Percentiles rank a stretch among this genome's conserved stretches.
Conservation (phyloP, 1,284 basidiomycete species). For the Blastosporella zonata region DNA sequence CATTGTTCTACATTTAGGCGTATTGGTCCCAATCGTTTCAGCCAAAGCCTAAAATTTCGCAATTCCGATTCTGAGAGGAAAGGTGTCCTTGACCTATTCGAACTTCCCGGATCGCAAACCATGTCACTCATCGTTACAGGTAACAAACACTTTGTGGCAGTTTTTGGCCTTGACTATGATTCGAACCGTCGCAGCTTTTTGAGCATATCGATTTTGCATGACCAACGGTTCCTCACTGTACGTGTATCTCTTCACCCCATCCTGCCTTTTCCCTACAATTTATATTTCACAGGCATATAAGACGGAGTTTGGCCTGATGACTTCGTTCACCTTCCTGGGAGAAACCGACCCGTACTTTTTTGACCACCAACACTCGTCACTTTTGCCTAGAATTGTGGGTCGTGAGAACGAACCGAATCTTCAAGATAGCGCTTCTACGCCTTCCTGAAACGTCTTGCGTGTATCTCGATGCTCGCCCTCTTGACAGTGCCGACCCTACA, state of each 20-base stretch:
- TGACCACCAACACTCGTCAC: constrained; percentile 1
- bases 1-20: too few relatives aligned
- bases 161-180: background rate
- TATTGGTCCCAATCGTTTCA: too few relatives aligned
- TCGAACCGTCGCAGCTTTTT: background rate
- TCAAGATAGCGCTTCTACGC: constrained; percentile 1
- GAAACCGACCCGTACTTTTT: constrained; percentile 3
- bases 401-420: background rate
- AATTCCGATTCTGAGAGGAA: too few relatives aligned
- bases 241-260: background rate
- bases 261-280: background rate
- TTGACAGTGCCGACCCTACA: constrained; percentile 5
- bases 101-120: background rate
- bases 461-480: constrained; percentile 1
- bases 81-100: background rate
- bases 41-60: background rate
- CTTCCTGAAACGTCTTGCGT: constrained; percentile 1
- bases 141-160: background rate
- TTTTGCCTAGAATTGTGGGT: constrained; percentile 3
- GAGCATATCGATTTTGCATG: background rate
- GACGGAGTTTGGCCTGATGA: background rate
- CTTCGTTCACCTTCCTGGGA: constrained; percentile 5
- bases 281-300: background rate
- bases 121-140: background rate
- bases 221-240: background rate